phyloP scores from a whole-genome alignment of 1,284 basidiomycete genomes.

The Polyporus tsugae region DNA sequence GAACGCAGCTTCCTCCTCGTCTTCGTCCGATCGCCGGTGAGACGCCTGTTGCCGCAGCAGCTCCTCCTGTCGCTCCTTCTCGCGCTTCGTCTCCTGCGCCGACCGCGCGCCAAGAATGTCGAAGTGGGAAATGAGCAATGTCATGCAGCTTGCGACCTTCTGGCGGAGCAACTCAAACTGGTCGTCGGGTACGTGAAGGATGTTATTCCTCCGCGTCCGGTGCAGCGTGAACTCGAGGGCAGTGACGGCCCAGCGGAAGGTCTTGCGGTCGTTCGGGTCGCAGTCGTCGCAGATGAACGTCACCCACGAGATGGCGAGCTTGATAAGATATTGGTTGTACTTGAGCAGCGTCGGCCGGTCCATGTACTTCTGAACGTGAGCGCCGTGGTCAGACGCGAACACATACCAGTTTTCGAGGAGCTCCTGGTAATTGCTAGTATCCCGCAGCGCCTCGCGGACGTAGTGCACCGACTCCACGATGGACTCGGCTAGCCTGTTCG shows the following conservation, averaged over 20 bases:
- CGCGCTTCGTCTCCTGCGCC: slow-evolving; percentile 86
- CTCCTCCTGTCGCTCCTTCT: slow-evolving; percentile 86
- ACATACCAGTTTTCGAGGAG: slow-evolving; percentile 95
- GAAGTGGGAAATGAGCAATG: slow-evolving; percentile 95
- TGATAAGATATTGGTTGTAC: slow-evolving; percentile 86
- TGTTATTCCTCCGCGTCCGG: slow-evolving; percentile 90
- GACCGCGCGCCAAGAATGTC: slow-evolving; percentile 96
- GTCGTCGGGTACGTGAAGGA: slow-evolving; percentile 87
- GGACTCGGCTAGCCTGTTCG: slow-evolving; percentile 90
- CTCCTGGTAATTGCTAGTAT: slow-evolving; percentile 80
- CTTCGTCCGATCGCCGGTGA: slow-evolving; percentile 47
- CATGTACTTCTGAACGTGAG: slow-evolving; percentile 89
- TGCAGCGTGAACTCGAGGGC: slow-evolving; percentile 95
- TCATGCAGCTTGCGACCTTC: slow-evolving; percentile 97
- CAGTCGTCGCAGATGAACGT: slow-evolving; percentile 99
- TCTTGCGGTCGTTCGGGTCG: slow-evolving; percentile 94
- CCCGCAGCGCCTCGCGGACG: slow-evolving; percentile 74
- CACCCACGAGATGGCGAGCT: slow-evolving; percentile 95
- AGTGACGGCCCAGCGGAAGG: slow-evolving; percentile 98
- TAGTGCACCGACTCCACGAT: slow-evolving; percentile 92
- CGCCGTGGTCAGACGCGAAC: slow-evolving; percentile 96
- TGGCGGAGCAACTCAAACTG: slow-evolving; percentile 91
- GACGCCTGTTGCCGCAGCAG: slow-evolving; percentile 69
- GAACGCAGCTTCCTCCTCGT: slow-evolving; percentile 58
- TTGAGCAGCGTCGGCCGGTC: slow-evolving; percentile 75